phyloP scores from a whole-genome alignment of 108 stramenopile genomes.

The Skeletonema costatum region DNA sequence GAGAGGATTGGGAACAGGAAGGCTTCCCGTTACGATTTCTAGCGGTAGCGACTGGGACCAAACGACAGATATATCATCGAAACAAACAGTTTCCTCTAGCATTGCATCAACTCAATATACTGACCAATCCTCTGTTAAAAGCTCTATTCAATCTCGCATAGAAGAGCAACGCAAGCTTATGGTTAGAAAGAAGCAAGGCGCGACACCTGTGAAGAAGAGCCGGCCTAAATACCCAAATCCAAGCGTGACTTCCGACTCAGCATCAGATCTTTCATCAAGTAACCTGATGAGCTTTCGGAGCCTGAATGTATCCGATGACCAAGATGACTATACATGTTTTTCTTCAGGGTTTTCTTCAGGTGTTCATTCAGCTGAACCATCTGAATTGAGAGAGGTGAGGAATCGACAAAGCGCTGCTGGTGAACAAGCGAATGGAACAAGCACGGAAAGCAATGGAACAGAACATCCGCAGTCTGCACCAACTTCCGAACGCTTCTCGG shows the following conservation, averaged over 20 bases:
- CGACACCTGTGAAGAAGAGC: neutral
- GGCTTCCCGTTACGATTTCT: neutral
- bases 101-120: neutral
- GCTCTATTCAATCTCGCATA: conserved; percentile 24
- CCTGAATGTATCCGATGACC: neutral
- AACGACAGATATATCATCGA: neutral
- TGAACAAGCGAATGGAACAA: neutral
- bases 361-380: conserved; percentile 22
- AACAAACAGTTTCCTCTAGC: neutral
- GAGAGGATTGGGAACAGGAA: conserved; percentile 22
- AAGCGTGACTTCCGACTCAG: neutral
- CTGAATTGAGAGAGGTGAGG: conserved; percentile 30
- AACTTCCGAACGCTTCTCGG: neutral
- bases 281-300: neutral
- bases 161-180: conserved; percentile 18
- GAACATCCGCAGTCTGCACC: neutral
- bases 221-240: neutral
- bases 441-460: neutral
- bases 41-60: neutral
- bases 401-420: neutral
- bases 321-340: neutral
- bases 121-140: conserved; percentile 11
- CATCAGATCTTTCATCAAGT: neutral
- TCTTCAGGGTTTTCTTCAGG: conserved; percentile 7
- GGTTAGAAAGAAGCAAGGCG: conserved; percentile 6